Evolutionary conservation across 2,329 filamentous ascomycete species (phyloP).

Genomic region (Bipolaris oryzae): DNA sequence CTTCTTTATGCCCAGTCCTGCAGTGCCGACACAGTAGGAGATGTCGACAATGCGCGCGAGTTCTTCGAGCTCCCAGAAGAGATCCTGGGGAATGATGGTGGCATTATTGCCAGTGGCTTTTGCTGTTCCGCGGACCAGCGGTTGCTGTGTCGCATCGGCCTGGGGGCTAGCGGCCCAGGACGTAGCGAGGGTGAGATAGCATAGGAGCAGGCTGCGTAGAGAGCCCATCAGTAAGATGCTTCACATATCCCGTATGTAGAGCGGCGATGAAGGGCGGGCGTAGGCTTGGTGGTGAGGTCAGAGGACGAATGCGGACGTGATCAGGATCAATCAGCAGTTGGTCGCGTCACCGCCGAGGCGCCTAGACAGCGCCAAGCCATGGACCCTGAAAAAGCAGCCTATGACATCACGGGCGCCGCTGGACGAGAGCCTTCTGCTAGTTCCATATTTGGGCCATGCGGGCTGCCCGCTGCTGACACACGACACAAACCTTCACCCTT

Average conservation of each 20-base stretch:
- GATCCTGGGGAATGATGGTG: constrained; percentile 60
- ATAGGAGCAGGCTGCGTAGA: constrained; percentile 30
- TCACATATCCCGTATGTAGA: constrained; percentile 38
- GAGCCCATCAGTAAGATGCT: constrained; percentile 26
- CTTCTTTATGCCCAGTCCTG: constrained; percentile 79
- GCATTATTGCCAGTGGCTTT: constrained; percentile 31
- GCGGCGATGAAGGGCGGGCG: constrained; percentile 1
- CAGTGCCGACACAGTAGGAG: constrained; percentile 86
- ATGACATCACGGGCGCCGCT: constrained; percentile 16
- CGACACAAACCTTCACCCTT: constrained; percentile 1
- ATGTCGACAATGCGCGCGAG: constrained; percentile 92
- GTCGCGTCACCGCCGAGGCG: constrained; percentile 15
- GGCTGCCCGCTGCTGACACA: constrained; percentile 21
- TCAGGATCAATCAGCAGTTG: constrained; percentile 1
- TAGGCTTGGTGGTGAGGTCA: constrained; percentile 28
- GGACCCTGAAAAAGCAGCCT: background rate
- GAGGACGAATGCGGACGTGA: constrained; percentile 10
- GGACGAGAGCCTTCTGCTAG: constrained; percentile 1
- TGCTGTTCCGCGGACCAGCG: constrained; percentile 29
- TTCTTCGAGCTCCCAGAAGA: constrained; percentile 86
- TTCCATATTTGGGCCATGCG: constrained; percentile 5
- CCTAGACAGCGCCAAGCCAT: constrained; percentile 10
- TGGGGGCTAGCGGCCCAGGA: constrained; percentile 11
- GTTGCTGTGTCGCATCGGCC: constrained; percentile 30
- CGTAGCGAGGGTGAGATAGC: constrained; percentile 25